Base-by-base conservation (phyloP, 1,284 basidiomycete species). In the Heterobasidion irregulare region DNA sequence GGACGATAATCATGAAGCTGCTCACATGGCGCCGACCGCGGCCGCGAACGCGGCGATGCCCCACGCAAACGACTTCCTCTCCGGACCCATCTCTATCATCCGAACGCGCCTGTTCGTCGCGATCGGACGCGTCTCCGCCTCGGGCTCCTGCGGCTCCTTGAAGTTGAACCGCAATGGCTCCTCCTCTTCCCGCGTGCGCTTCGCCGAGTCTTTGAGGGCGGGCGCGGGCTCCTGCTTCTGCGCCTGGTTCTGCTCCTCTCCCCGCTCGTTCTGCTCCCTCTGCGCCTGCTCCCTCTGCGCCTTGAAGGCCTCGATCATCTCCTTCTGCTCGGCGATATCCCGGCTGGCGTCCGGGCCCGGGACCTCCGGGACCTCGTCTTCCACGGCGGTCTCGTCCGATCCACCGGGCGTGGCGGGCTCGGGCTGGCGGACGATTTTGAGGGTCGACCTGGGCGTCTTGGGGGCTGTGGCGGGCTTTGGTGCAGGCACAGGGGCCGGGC, bases 21-120 rank as follows among this genome's bases (percentile, higher is more conserved):
- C 58, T 54, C 44, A 59, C 87, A 84, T 75, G 59, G 85, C 86
- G 57, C 84, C 75, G 67, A 84, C 71, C 33, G 86, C 87, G 52
- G 87, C 75, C 41, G 84, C 85, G 65, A 91, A 90, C 33, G 83
- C 83, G 46, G 85, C 77, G 9, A 83, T 72, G 43, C 89, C 89
- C 88, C 88, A 91, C 0, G 82, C 84, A 57, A 82, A 72, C 15
- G 83, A 82, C 66, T 84, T 87, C 62, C 80, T 77, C 66, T 79
- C 75, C 2, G 89, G 83, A 10, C 65, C 63, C 58, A 74, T 64
- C 65, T 81, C 74, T n/a, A 75, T 64, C 65, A 79, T 71, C 52
- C 76, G 68, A 50, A 87, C 73, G 47, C 86, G 76, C 50, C 74
- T 75, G 63, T 89, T 89, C 18, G 82, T 82, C 9, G 76, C 83